Percentiles rank a stretch among this genome's conserved stretches.
Evolutionary conservation across 192 early-diverging fungal genomes (phyloP).

Genomic region (Coemansia sp.): DNA sequence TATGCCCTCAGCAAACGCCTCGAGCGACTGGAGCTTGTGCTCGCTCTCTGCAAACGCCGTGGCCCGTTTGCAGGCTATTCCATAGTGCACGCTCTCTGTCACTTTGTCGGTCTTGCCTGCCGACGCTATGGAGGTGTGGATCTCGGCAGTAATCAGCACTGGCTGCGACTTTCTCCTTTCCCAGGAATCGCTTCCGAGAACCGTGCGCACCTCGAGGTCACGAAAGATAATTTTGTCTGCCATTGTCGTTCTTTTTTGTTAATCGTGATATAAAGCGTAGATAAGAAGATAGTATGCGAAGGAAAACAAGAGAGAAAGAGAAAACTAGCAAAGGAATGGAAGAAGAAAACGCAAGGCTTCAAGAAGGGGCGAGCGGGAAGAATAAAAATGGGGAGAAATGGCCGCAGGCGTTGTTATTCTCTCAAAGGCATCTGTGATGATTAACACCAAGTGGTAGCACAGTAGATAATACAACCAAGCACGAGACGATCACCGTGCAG

Average conservation of each 20-base stretch:
- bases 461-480: no score
- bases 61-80: slow-evolving; percentile 69
- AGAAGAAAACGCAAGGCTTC: no score
- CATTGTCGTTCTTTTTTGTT: no score
- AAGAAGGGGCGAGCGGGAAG: no score
- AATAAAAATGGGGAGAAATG: no score
- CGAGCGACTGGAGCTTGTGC: slow-evolving; percentile 65
- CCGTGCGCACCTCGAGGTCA: slow-evolving; percentile 75
- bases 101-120: slow-evolving; percentile 80
- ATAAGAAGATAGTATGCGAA: neutral
- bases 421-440: no score
- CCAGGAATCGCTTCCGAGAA: slow-evolving; percentile 93
- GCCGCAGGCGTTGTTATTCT: no score
- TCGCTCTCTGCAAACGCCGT: slow-evolving; percentile 71
- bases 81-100: slow-evolving; percentile 80
- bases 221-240: slow-evolving; percentile 68
- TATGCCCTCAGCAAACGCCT: slow-evolving; percentile 67
- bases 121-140: slow-evolving; percentile 69
- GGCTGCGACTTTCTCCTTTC: slow-evolving; percentile 85
- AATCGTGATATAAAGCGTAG: neutral
- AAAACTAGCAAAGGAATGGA: no score
- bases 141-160: slow-evolving; percentile 70
- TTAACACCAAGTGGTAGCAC: no score
- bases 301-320: neutral
- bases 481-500: no score